These are phyloP conservation scores for Tausonia pullulans DNA, from an alignment of 1,284 basidiomycete species.

Conservation along the genomic window DNA sequence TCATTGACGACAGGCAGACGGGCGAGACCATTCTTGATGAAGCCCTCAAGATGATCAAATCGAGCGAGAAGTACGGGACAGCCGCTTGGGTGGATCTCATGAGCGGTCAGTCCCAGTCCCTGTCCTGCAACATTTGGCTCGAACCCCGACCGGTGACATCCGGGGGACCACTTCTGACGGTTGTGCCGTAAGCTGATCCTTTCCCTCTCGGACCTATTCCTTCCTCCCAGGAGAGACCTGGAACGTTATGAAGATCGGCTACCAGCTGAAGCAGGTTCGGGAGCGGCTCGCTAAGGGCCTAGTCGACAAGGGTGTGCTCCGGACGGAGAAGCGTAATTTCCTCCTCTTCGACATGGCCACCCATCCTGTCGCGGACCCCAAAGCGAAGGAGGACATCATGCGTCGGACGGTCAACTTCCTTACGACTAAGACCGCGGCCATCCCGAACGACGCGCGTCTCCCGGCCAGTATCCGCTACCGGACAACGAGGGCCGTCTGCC, in stretches of 20 bases:
- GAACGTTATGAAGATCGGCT: slow-evolving; percentile 98
- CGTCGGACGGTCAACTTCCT: slow-evolving; percentile 62
- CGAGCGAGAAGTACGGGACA: slow-evolving; percentile 66
- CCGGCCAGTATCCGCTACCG: slow-evolving; percentile 69
- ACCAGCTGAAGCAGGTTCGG: slow-evolving; percentile 92
- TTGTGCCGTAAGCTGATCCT: not conserved
- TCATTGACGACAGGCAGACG: slow-evolving; percentile 78
- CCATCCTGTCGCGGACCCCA: slow-evolving; percentile 83
- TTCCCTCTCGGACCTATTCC: not conserved
- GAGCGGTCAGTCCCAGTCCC: slow-evolving; percentile 50
- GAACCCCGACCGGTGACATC: not conserved
- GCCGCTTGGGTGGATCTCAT: slow-evolving; percentile 89
- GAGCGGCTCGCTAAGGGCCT: slow-evolving; percentile 94
- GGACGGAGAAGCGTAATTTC: slow-evolving; percentile 94
- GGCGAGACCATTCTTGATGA: slow-evolving; percentile 93
- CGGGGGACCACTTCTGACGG: not conserved
- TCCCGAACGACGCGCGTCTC: slow-evolving; percentile 55
- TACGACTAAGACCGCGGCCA: slow-evolving; percentile 68
- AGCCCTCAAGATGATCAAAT: slow-evolving; percentile 85
- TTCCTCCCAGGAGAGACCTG: slow-evolving; percentile 71
- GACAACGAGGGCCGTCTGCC: slow-evolving; percentile 62
- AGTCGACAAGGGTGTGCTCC: slow-evolving; percentile 92
- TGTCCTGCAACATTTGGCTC: not conserved
- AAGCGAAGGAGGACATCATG: slow-evolving; percentile 74
- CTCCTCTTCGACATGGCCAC: slow-evolving; percentile 98